Evolutionary conservation across 2,329 filamentous ascomycete genomes (phyloP).

Genomic region (Cladophialophora psammophila): DNA sequence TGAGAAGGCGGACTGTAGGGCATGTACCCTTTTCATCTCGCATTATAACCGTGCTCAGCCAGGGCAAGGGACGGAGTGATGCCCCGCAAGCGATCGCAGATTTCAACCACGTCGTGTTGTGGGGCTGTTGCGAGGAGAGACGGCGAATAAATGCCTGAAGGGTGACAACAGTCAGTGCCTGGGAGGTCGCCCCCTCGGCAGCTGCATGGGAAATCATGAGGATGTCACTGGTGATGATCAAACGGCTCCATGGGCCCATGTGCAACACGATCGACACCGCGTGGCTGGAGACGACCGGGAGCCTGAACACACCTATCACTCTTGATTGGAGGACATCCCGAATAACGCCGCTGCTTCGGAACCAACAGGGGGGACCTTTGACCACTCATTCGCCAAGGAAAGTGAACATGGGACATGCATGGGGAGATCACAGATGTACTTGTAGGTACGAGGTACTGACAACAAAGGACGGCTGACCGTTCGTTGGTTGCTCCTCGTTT

Average conservation of each 20-base stretch:
- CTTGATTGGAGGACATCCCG: constrained; percentile 8
- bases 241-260: constrained; percentile 32
- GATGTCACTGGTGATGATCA: constrained; percentile 29
- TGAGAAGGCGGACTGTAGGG: constrained; percentile 14
- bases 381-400: constrained; percentile 14
- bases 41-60: constrained; percentile 12
- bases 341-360: constrained; percentile 25
- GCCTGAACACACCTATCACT: constrained; percentile 16
- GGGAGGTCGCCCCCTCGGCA: constrained; percentile 18
- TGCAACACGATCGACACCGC: constrained; percentile 34
- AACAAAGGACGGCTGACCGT: neutral
- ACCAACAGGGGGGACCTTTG: constrained; percentile 15
- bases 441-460: too few relatives aligned
- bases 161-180: constrained; percentile 10
- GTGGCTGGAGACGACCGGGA: constrained; percentile 28
- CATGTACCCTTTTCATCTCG: constrained; percentile 31
- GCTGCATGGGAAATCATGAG: constrained; percentile 32
- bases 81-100: constrained; percentile 1
- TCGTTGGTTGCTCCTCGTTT: neutral
- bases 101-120: neutral
- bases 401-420: neutral
- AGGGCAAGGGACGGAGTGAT: neutral
- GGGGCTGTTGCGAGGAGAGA: constrained; percentile 4
- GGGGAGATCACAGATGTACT: neutral
- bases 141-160: constrained; percentile 3